phyloP scores from a whole-genome alignment of 2,329 filamentous ascomycete species.

The Dendrostoma leiphaemia region DNA sequence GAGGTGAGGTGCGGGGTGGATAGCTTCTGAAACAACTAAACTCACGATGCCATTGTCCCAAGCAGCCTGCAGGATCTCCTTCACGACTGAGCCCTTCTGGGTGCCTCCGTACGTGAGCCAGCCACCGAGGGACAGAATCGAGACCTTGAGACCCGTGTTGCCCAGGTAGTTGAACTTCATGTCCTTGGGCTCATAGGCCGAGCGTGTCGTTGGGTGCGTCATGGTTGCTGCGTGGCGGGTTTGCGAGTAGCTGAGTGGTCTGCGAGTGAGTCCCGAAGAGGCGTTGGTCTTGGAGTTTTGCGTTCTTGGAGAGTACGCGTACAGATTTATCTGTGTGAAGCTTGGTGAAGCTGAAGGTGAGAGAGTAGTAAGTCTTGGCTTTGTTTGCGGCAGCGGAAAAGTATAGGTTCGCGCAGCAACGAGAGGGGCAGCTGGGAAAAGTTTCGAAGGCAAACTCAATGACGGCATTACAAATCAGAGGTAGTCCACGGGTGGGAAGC shows the following conservation, averaged over 20 bases:
- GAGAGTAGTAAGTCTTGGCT: no score
- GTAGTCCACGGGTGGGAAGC: no score
- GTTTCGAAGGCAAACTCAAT: constrained; percentile 12
- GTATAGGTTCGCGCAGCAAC: background rate
- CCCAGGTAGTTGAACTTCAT: constrained; percentile 75
- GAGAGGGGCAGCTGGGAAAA: constrained; percentile 5
- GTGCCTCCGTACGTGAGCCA: constrained; percentile 68
- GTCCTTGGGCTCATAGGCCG: constrained; percentile 30
- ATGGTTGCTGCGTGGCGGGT: constrained; percentile 6
- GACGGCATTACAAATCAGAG: constrained; percentile 17
- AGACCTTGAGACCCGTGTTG: constrained; percentile 70
- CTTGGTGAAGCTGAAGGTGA: background rate
- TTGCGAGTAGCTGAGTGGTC: constrained; percentile 24
- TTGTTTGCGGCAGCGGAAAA: no score
- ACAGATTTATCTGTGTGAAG: no score
- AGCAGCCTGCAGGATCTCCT: constrained; percentile 44
- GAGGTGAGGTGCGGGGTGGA: no score
- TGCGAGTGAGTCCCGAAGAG: no score
- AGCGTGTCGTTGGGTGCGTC: constrained; percentile 18
- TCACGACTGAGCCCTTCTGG: constrained; percentile 35
- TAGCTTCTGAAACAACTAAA: no score
- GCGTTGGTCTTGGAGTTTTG: no score
- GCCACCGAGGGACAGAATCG: constrained; percentile 67
- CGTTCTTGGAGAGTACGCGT: background rate
- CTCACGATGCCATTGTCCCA: constrained; percentile 48